A percentile compares a stretch with the other conserved stretches of the same genome.
Conservation (phyloP, 257 asterid species). For the Capsicum baccatum region DNA sequence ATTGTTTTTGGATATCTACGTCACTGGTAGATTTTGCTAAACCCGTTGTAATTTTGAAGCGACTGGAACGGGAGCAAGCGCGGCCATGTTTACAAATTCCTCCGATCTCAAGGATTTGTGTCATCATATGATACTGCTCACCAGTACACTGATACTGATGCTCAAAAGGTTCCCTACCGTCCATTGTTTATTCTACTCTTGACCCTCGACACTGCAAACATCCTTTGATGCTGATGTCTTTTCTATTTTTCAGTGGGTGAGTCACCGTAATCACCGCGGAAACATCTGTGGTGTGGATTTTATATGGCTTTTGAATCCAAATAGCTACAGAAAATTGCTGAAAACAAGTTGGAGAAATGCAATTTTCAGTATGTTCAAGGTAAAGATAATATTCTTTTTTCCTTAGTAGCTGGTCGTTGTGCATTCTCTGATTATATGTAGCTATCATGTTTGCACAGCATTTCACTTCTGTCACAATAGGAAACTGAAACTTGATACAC, state of each 20-base stretch:
- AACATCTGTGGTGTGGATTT: conserved; percentile 98
- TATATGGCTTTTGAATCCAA: conserved; percentile 99
- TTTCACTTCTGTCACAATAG: background rate
- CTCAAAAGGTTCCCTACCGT: conserved; percentile 69
- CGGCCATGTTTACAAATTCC: conserved; percentile 94
- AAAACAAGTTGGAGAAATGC: conserved; percentile 98
- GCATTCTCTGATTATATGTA: background rate
- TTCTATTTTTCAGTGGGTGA: conserved; percentile 75
- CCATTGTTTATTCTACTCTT: conserved; percentile 20
- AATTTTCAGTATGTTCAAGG: conserved; percentile 96
- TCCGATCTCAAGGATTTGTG: conserved; percentile 93
- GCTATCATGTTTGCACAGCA: conserved; percentile 4
- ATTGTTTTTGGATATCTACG: background rate
- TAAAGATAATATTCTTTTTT: conserved; percentile 33
- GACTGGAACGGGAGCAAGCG: conserved; percentile 99
- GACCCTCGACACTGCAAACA: background rate
- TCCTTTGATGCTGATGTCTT: conserved; percentile 35
- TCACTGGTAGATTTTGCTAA: conserved; percentile 26
- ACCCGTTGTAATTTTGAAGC: conserved; percentile 45
- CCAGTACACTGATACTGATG: conserved; percentile 95
- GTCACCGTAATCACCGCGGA: conserved; percentile 98
- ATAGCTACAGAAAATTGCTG: conserved; percentile 78
- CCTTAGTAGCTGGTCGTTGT: background rate
- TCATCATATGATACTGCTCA: conserved; percentile 98
- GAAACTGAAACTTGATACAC: background rate